Evolutionary conservation across 2,329 filamentous ascomycete species (phyloP).

Genomic region (Pleoardoris graminearum): DNA sequence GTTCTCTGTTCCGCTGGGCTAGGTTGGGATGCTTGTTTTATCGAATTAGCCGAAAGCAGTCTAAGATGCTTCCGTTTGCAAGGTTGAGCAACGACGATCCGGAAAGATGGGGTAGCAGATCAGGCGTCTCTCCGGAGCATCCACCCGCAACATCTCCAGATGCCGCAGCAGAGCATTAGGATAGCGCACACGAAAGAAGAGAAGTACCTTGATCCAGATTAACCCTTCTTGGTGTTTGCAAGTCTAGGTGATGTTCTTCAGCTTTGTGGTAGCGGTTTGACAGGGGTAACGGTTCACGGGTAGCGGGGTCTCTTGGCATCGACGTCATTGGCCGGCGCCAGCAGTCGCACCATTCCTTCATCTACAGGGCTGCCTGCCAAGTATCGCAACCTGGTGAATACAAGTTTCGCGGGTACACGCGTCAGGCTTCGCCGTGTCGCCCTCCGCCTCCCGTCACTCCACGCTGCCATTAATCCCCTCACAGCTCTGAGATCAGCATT

Average conservation of each 20-base stretch:
- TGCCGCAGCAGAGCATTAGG: no score
- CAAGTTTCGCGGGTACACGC: neutral
- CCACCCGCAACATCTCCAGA: neutral
- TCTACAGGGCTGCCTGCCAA: no score
- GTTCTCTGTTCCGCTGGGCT: neutral
- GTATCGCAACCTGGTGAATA: neutral
- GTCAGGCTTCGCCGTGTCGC: conserved; percentile 9
- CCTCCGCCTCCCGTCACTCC: no score
- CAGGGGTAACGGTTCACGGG: conserved; percentile 1
- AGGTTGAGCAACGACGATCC: neutral
- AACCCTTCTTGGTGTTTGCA: no score
- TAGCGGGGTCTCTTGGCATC: conserved; percentile 14
- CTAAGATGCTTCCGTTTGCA: neutral
- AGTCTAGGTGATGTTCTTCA: neutral
- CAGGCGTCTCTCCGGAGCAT: neutral
- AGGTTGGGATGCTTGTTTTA: neutral
- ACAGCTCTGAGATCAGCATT: neutral
- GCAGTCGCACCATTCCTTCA: no score
- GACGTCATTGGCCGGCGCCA: conserved; percentile 13
- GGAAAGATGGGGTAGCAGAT: neutral
- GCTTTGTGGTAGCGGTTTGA: neutral
- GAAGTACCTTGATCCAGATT: no score
- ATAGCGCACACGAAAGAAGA: neutral
- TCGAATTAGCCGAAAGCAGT: neutral
- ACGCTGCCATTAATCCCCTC: neutral